Evolutionary conservation across 2,329 filamentous ascomycete genomes (phyloP).

Genomic region (Paramyrothecium roridum): DNA sequence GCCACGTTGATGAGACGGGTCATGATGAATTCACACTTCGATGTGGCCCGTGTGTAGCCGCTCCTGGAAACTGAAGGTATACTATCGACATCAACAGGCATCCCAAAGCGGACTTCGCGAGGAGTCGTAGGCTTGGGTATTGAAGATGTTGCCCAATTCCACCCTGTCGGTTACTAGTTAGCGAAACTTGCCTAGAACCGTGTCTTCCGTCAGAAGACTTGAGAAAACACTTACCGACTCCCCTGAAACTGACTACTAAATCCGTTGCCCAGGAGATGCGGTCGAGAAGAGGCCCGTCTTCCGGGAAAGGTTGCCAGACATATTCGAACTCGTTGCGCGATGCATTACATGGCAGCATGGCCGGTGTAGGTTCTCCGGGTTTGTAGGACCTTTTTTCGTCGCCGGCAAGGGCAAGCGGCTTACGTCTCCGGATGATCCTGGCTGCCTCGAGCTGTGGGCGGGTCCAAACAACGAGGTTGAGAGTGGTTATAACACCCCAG

Average conservation of each 20-base stretch:
- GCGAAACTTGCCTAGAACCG: not conserved
- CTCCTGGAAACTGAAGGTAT: constrained; percentile 38
- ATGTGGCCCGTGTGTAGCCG: constrained; percentile 43
- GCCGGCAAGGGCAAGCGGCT: not conserved
- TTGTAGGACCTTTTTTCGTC: not conserved
- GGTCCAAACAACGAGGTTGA: constrained; percentile 50
- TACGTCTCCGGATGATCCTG: constrained; percentile 39
- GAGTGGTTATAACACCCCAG: constrained; percentile 48
- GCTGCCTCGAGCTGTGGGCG: constrained; percentile 55
- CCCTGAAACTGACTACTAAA: constrained; percentile 51
- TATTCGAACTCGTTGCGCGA: constrained; percentile 38
- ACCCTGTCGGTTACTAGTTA: constrained; percentile 36
- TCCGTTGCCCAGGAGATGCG: constrained; percentile 56
- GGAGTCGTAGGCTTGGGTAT: constrained; percentile 45
- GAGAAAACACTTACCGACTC: constrained; percentile 38
- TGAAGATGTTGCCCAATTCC: constrained; percentile 53
- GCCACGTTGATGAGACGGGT: constrained; percentile 43
- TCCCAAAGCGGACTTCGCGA: constrained; percentile 26
- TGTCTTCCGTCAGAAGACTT: not conserved
- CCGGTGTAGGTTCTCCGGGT: too few relatives aligned
- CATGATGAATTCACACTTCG: constrained; percentile 41
- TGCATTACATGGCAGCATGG: not conserved
- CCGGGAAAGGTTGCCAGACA: constrained; percentile 59
- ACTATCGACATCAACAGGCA: constrained; percentile 33
- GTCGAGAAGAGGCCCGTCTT: constrained; percentile 40